Evolutionary conservation across 176 grass and related monocot species (phyloP).

Genomic region (Oropetium thomaeum): DNA sequence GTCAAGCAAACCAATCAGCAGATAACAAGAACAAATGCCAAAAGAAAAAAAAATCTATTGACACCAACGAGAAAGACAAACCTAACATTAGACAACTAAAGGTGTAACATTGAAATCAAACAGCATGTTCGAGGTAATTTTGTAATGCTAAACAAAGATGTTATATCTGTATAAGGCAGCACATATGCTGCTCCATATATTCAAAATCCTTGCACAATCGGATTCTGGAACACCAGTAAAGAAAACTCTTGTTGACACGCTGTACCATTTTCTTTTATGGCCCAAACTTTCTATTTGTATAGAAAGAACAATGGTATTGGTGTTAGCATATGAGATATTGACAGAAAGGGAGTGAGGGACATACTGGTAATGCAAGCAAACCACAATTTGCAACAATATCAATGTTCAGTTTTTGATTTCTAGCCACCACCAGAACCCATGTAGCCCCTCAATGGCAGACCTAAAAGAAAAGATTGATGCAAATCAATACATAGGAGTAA

Average conservation of each 20-base stretch:
- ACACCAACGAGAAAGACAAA: not conserved
- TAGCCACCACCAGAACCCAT: constrained; percentile 32
- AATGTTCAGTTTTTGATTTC: constrained; percentile 16
- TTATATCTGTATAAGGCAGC: not conserved
- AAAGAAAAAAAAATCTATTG: constrained; percentile 5
- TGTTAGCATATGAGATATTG: not conserved
- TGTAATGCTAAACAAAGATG: too few relatives aligned
- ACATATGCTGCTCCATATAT: not conserved
- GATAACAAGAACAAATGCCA: not conserved
- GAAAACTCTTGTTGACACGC: not conserved
- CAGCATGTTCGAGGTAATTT: too few relatives aligned
- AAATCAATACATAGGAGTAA: constrained; percentile 7
- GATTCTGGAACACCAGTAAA: not conserved
- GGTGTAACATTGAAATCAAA: not conserved
- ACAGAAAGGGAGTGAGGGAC: not conserved
- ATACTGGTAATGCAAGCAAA: constrained; percentile 36
- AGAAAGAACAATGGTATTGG: not conserved
- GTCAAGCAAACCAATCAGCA: too few relatives aligned
- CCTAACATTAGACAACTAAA: not conserved
- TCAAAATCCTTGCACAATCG: not conserved
- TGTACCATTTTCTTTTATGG: not conserved
- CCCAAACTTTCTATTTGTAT: not conserved
- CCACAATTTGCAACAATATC: not conserved
- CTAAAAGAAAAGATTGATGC: constrained; percentile 27
- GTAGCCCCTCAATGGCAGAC: constrained; percentile 12